phyloP scores from a whole-genome alignment of 768 basidiomycete species.

The Rhizopogon sp. region DNA sequence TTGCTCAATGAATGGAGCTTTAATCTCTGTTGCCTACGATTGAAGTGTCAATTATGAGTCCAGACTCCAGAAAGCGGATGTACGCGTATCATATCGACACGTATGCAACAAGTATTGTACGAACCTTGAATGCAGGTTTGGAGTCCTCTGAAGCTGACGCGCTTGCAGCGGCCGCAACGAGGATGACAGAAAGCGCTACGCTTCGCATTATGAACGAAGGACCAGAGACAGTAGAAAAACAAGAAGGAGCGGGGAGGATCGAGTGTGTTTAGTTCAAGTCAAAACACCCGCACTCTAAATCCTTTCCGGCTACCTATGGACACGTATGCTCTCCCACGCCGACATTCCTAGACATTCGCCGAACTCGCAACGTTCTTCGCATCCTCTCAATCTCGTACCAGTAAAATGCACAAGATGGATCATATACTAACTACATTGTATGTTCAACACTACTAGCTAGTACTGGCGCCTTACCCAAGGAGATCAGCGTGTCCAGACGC shows the following conservation, averaged over 20 bases:
- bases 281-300: constrained; percentile 22
- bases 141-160: constrained; percentile 56
- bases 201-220: constrained; percentile 86
- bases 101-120: constrained; percentile 14
- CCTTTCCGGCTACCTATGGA: constrained; percentile 21
- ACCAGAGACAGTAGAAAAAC: constrained; percentile 36
- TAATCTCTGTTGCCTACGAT: constrained; percentile 65
- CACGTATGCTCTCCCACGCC: constrained; percentile 1
- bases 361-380: constrained; percentile 31
- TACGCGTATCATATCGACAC: constrained; percentile 8
- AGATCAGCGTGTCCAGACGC: constrained; percentile 96
- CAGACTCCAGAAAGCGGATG: neutral
- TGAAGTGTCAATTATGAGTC: constrained; percentile 2
- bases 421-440: constrained; percentile 8
- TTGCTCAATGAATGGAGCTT: constrained; percentile 93
- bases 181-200: constrained; percentile 71
- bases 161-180: constrained; percentile 56
- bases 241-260: constrained; percentile 33
- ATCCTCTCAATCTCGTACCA: constrained; percentile 32
- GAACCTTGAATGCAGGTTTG: constrained; percentile 67
- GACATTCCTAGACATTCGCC: neutral
- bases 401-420: neutral
- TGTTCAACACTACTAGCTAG: neutral
- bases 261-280: constrained; percentile 21
- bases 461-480: constrained; percentile 48